phyloP scores from a whole-genome alignment of 2,329 filamentous ascomycete species.

The Alternaria infectoria region DNA sequence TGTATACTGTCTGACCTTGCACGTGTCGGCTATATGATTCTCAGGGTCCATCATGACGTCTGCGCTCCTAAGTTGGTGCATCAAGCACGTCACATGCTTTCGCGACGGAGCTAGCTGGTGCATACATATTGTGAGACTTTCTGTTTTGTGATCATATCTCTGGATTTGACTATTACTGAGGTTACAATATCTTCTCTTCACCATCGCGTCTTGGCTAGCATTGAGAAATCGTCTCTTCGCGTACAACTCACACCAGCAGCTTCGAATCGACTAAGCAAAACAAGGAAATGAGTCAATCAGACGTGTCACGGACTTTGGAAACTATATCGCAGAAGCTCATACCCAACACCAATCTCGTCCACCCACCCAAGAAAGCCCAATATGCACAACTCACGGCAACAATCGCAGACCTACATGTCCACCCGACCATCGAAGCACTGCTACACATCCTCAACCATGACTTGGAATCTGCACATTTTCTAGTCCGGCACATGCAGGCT shows the following conservation, averaged over 20 bases:
- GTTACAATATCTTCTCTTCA: not conserved
- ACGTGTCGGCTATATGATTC: not conserved
- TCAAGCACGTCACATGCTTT: conserved; percentile 11
- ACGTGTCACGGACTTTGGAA: conserved; percentile 9
- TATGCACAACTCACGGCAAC: conserved; percentile 18
- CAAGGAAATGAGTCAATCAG: not conserved
- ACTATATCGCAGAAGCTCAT: conserved; percentile 19
- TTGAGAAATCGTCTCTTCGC: not conserved
- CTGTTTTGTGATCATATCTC: not conserved
- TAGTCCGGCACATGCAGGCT: conserved; percentile 60
- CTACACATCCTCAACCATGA: conserved; percentile 61
- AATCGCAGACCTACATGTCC: conserved; percentile 45
- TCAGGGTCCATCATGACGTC: conserved; percentile 34
- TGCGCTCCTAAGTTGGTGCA: conserved; percentile 4
- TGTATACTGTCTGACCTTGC: not conserved
- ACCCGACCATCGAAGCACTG: conserved; percentile 58
- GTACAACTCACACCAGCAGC: not conserved
- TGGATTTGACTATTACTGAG: not conserved
- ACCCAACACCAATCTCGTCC: conserved; percentile 12
- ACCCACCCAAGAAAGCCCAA: conserved; percentile 19
- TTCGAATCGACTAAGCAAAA: not conserved
- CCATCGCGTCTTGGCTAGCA: not conserved
- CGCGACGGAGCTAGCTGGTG: not conserved
- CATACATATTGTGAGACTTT: not conserved
- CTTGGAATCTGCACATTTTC: conserved; percentile 59